Base-by-base conservation (phyloP, 2,329 filamentous ascomycete species). In the Pleomassaria siparia region DNA sequence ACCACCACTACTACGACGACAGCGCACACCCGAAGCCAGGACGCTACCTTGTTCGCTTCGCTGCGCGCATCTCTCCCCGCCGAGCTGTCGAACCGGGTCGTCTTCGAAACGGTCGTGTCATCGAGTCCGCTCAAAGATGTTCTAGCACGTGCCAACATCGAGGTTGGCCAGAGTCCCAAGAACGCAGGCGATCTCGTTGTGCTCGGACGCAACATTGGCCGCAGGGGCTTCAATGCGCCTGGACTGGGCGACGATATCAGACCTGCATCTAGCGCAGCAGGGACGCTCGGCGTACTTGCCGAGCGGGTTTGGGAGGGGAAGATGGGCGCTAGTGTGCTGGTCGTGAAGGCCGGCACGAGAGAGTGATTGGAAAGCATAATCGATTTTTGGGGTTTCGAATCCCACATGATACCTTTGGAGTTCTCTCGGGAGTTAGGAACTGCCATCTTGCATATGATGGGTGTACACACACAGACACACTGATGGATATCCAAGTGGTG, bases 181-280 rank as follows among this genome's bases (percentile, higher is more conserved):
- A 89, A 88, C 56, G 83, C 84, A 0, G 87, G 87, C 2, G 87
- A 90, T 62, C 73, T 91, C 18, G 75, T 91, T 13, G 76, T 91
- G 1, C 72, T 89, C 11, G 87, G 87, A 0, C 76, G 85, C 28
- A 72, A 71, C 33, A 56, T 65, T 28, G 51, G 50, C 0, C 48
- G 61, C 43, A 71, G 50, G 28, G 39, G 56, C 16, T 24, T 50
- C 3, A 33, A 44, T 42, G 44, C n/a, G 21, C 40, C 20, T 25
- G 40, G 44, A 40, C 39, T 20, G 60, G 42, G 49, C 57, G 37
- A 56, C 50, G 33, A 75, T 79, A 51, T 63, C 71, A 20, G 72
- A 55, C 55, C 26, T 61, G 51, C 68, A 2, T 41, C 54, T 5
- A 69, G 63, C 4, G 62, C 58, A 16, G 72, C 69, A 42, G 72